Evolutionary conservation across 495 filamentous ascomycete genomes (phyloP).

Genomic region (Hypoxylon lenormandii): DNA sequence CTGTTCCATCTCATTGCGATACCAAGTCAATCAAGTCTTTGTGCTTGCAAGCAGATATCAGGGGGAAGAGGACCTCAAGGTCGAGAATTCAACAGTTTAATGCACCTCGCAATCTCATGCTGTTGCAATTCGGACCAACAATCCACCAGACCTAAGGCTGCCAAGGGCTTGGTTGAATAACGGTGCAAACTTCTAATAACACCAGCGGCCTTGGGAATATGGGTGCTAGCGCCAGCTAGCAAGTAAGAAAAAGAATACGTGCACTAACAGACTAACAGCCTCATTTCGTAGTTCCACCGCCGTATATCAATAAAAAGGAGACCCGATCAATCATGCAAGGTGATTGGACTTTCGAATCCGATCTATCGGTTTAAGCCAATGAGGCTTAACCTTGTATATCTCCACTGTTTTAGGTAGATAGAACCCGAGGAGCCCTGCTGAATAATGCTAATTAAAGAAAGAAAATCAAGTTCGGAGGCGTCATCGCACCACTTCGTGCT

Average conservation of each 20-base stretch:
- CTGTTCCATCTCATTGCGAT: slow-evolving; percentile 15
- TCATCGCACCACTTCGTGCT: slow-evolving; percentile 11
- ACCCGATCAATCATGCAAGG: neutral
- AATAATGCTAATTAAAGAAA: slow-evolving; percentile 43
- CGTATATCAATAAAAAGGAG: neutral
- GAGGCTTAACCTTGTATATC: slow-evolving; percentile 23
- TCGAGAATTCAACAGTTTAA: slow-evolving; percentile 14
- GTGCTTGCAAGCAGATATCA: slow-evolving; percentile 11
- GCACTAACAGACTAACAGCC: slow-evolving; percentile 18
- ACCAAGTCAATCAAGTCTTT: slow-evolving; percentile 26
- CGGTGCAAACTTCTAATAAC: slow-evolving; percentile 3
- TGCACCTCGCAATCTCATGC: slow-evolving; percentile 40
- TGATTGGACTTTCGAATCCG: neutral
- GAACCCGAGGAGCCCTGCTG: slow-evolving; percentile 18
- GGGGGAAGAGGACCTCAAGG: slow-evolving; percentile 14
- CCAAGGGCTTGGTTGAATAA: slow-evolving; percentile 22
- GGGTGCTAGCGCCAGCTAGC: neutral
- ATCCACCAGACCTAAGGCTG: slow-evolving; percentile 7
- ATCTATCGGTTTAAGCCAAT: slow-evolving; percentile 11
- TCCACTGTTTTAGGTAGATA: slow-evolving; percentile 23
- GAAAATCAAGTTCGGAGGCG: slow-evolving; percentile 14
- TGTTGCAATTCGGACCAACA: slow-evolving; percentile 16
- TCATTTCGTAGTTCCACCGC: neutral
- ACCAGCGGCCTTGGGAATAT: neutral
- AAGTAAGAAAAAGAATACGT: neutral